phyloP scores from a whole-genome alignment of 179 eudicot species.

The Spergularia azorica region DNA sequence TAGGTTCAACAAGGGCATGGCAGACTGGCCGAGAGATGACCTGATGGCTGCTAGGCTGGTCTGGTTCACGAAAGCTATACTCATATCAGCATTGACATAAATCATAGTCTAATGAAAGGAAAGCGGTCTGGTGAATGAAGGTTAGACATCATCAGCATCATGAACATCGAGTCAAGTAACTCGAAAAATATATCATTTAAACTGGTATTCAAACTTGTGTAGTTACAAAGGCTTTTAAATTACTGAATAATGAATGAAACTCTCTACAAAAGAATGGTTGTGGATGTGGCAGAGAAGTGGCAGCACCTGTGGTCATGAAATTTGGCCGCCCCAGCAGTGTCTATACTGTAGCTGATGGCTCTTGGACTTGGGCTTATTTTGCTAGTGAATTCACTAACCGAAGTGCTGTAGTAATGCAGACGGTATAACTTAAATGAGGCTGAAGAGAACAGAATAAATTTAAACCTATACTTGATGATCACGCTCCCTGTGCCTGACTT shows the following conservation, averaged over 20 bases:
- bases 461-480: conserved; percentile 41
- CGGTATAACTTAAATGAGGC: conserved; percentile 46
- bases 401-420: conserved; percentile 18
- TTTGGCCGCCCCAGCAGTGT: background rate
- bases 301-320: background rate
- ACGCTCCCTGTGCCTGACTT: conserved; percentile 34
- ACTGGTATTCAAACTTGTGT: conserved; percentile 18
- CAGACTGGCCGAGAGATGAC: too few species aligned
- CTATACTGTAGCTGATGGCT: conserved; percentile 14
- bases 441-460: conserved; percentile 28
- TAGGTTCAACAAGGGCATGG: too few species aligned
- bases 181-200: conserved; percentile 11
- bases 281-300: background rate
- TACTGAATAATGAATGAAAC: conserved; percentile 23
- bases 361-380: conserved; percentile 19
- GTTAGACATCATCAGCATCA: background rate
- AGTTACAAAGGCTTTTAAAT: conserved; percentile 19
- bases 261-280: conserved; percentile 34
- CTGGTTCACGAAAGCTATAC: too few species aligned
- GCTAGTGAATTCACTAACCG: conserved; percentile 27
- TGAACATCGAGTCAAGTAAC: background rate
- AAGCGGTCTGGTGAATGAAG: too few species aligned
- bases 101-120: background rate
- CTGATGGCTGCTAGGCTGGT: background rate
- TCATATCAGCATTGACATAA: background rate